phyloP scores from a whole-genome alignment of 352 stramenopile species.

The Pythium pyrilobum region DNA sequence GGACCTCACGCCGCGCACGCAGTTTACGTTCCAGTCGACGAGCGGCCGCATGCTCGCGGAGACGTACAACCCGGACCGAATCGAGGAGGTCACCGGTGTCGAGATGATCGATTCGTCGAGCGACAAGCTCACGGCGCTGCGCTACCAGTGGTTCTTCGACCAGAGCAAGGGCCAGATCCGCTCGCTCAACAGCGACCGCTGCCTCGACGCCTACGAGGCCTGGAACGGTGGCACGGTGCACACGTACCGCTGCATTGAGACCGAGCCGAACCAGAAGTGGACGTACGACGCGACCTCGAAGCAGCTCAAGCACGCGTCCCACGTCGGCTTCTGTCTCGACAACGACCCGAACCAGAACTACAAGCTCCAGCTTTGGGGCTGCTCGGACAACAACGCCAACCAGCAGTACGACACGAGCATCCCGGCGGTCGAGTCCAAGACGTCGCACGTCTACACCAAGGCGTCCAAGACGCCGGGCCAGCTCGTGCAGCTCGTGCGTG shows the following conservation, averaged over 20 bases:
- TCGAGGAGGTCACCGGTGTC: conserved; percentile 31
- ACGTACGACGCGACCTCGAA: conserved; percentile 41
- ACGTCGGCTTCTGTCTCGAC: conserved; percentile 59
- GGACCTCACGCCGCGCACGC: conserved; percentile 24
- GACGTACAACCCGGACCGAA: conserved; percentile 20
- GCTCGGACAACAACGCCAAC: conserved; percentile 46
- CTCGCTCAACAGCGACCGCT: conserved; percentile 65
- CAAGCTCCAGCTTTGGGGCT: conserved; percentile 59
- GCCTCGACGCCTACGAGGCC: conserved; percentile 50
- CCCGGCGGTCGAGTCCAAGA: conserved; percentile 12
- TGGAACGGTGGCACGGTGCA: conserved; percentile 48
- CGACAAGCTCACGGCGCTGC: conserved; percentile 45
- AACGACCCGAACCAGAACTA: conserved; percentile 33
- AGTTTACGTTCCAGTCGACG: conserved; percentile 10
- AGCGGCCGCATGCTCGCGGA: conserved; percentile 19
- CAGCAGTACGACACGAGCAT: conserved; percentile 37
- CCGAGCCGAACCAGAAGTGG: conserved; percentile 65
- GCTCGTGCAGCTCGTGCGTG: conserved; percentile 34
- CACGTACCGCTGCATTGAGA: conserved; percentile 46
- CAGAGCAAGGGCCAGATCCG: conserved; percentile 36
- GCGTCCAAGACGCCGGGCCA: conserved; percentile 21
- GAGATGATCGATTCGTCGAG: conserved; percentile 34
- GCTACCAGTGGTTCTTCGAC: conserved; percentile 70
- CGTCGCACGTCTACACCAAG: conserved; percentile 35
- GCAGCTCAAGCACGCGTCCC: conserved; percentile 33